Conservation (phyloP, 225 moss, liverwort and hornwort genomes). For the Ulota crispa region DNA sequence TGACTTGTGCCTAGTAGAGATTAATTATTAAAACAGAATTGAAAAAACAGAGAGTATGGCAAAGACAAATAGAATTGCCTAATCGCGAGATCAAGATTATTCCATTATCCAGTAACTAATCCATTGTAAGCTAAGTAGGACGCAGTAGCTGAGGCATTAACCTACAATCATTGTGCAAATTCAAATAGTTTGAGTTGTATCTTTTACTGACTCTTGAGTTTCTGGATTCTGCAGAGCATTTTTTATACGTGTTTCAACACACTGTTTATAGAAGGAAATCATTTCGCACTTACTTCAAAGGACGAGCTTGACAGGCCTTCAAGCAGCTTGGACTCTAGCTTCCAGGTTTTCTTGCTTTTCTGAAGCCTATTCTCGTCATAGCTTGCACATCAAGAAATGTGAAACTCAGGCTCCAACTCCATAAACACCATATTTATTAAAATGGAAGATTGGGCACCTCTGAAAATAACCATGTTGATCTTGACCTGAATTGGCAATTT, state of each 20-base stretch:
- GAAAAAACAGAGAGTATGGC: not conserved
- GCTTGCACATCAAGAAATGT: not conserved
- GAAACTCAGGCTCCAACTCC: not conserved
- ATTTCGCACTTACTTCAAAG: constrained; percentile 42
- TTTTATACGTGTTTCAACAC: constrained; percentile 66
- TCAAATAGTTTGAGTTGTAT: not conserved
- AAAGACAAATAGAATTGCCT: not conserved
- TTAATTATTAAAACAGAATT: not conserved
- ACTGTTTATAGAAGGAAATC: constrained; percentile 38
- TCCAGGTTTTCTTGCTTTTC: constrained; percentile 39
- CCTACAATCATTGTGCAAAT: not conserved
- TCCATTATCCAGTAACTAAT: not conserved
- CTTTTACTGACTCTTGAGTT: not conserved
- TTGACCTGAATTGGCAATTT: no score
- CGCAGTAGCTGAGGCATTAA: not conserved
- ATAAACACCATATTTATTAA: no score
- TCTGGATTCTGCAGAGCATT: constrained; percentile 42
- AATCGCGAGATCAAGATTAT: not conserved
- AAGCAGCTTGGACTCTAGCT: constrained; percentile 39
- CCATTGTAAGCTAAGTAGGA: not conserved
- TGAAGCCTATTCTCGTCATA: not conserved
- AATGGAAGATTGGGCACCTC: no score
- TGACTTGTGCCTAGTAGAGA: not conserved
- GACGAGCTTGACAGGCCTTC: constrained; percentile 53
- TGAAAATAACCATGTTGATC: no score